Evolutionary conservation across 768 basidiomycete species (phyloP), one percentile per base, ranked within the genome.

Genomic region (Amanita jacksonii): DNA sequence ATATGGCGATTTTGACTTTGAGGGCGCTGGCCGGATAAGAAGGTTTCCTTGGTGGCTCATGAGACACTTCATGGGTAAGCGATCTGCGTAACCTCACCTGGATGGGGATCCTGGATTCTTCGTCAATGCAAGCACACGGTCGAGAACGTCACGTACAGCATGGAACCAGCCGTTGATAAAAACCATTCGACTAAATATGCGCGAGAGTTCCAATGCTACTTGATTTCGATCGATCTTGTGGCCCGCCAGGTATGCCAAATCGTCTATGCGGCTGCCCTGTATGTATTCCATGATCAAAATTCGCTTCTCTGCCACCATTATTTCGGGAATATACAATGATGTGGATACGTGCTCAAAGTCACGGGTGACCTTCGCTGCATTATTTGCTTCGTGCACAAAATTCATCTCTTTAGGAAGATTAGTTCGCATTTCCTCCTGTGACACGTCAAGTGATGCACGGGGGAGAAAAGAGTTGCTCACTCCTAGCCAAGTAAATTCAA

Each of bases 211-310:
- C 43, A 94, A 66, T 1, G 91, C 81, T 34, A 99, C 93, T 58
- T 83, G 84, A 57, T 98, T 99, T 42, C 94, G 72, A 61, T 99
- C 90, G 49, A 99, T 97, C 35, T 76, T 71, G 49, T 86, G 70
- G 28, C 78, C 67, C 18, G 84, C 81, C 10, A 99, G 73, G 58
- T 89, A 99, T 28, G 69, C 69, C 42, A 94, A 59, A 59, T 97
- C 85, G 56, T 97, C 93, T 2, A 94, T 82, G 20, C 93, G 73
- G 4, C 81, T 85, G 13, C 94, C 93, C 54, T 85, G 69, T 37
- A 91, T 91, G 55, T 77, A 98, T 57, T 99, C 94, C 94, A 97
- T 97, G 40, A 93, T 74, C 46, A 99, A 68, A 4, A 93, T 83
- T 34, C 94, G 70, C 59, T 85, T 88, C 20, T 80, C 79, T 3